Conservation (phyloP, 345 rosid genomes). For the Lepidium didymum region DNA sequence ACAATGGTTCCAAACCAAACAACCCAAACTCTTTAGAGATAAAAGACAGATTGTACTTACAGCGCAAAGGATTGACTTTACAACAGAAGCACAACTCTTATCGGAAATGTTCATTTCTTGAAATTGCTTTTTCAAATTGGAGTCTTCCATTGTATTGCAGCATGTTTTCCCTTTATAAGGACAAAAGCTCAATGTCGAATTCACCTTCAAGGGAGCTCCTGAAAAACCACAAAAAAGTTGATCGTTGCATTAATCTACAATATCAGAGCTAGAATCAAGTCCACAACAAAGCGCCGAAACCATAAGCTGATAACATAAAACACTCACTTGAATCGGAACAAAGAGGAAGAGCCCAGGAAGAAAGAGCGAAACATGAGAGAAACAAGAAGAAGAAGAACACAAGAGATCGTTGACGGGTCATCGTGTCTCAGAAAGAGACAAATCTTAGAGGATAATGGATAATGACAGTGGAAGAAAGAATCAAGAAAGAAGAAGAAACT, state of each 20-base stretch:
- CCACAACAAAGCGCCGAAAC: background rate
- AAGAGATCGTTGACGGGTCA: constrained; percentile 35
- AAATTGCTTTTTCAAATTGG: constrained; percentile 57
- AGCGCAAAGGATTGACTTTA: constrained; percentile 78
- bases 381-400: constrained; percentile 34
- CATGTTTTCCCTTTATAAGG: constrained; percentile 73
- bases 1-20: background rate
- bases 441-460: constrained; percentile 7
- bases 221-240: background rate
- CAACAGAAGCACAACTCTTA: constrained; percentile 51
- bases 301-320: background rate
- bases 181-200: constrained; percentile 62
- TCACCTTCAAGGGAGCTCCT: constrained; percentile 63
- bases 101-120: constrained; percentile 69
- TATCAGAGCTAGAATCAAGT: background rate
- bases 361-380: constrained; percentile 34
- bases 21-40: background rate
- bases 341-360: constrained; percentile 51
- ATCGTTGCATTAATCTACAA: background rate
- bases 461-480: constrained; percentile 20
- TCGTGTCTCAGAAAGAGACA: constrained; percentile 27
- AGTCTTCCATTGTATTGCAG: constrained; percentile 70
- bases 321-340: constrained; percentile 66
- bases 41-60: constrained; percentile 35
- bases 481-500: background rate